Base-by-base conservation (phyloP, 1,284 basidiomycete genomes). In the Athelia sp. region DNA sequence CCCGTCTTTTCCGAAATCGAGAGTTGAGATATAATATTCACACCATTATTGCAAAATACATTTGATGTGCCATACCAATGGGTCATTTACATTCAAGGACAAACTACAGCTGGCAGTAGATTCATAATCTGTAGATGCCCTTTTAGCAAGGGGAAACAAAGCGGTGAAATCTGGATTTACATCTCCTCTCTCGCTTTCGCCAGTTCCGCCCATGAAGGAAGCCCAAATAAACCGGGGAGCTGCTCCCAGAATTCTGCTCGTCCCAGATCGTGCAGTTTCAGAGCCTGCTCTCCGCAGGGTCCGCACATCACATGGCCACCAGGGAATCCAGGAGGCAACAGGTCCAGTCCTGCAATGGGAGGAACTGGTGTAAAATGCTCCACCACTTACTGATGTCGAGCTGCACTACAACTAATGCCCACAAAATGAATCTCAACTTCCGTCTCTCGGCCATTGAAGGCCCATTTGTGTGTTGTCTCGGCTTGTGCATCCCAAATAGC, bases 181-280 rank as follows among this genome's bases (percentile, higher is more conserved):
- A 29, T 40, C n/a, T 8, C 6, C 9, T 6, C n/a, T n/a, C 36
- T 40, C 36, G 6, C 19, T 21, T n/a, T 21, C 36, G n/a, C 15
- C 15, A 40, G 19, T n/a, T 40, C 36, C 4, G 6, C n/a, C 36
- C 36, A 40, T n/a, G 36, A n/a, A 40, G 67, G 64, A 17, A 72
- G 48, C 0, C 65, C 67, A 6, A 71, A 52, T n/a, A 68, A 54
- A 10, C 51, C 13, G 26, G 26, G 70, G n/a, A 72, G 58, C 19
- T 57, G 59, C 1, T 60, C 52, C 70, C 70, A 71, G 14, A 64
- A 50, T 32, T 59, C 57, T 43, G 62, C 48, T 15, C 70, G 53
- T 3, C 58, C 52, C 22, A 9, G 15, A 6, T 8, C 9, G 15
- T 17, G 36, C 21, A 9, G n/a, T 26, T 23, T 21, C 22, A 9